These are phyloP conservation scores for Panaeolus cyanescens DNA, from an alignment of 768 basidiomycete species.

Conservation along the genomic window DNA sequence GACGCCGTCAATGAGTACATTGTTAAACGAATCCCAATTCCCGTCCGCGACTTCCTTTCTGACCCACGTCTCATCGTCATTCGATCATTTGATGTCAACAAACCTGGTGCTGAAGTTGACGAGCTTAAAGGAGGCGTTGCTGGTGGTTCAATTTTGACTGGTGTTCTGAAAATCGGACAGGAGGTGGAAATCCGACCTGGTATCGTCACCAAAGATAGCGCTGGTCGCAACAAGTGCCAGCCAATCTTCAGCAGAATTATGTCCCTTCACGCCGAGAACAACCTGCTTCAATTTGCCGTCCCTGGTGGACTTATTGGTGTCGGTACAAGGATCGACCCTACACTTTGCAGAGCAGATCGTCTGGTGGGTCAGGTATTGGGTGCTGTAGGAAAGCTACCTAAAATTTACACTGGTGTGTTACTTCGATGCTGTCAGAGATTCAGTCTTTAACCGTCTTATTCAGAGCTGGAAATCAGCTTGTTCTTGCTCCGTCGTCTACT, in stretches of 20 bases:
- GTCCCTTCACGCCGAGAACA: conserved; percentile 92
- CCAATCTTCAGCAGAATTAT: conserved; percentile 93
- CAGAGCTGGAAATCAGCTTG: conserved; percentile 89
- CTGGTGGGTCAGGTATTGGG: conserved; percentile 96
- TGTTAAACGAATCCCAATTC: conserved; percentile 94
- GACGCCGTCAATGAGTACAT: conserved; percentile 99
- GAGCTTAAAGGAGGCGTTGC: conserved; percentile 98
- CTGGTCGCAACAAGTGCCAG: conserved; percentile 87
- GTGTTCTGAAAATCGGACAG: conserved; percentile 86
- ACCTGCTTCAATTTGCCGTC: conserved; percentile 91
- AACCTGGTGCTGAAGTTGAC: conserved; percentile 95
- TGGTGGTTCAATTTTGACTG: conserved; percentile 93
- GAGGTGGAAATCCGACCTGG: conserved; percentile 98
- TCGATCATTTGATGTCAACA: conserved; percentile 99
- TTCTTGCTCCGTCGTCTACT: conserved; percentile 94
- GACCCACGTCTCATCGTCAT: conserved; percentile 96
- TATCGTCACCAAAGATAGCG: conserved; percentile 92
- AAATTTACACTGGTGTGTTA: conserved; percentile 81
- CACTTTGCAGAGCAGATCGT: conserved; percentile 94
- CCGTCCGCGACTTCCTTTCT: conserved; percentile 88
- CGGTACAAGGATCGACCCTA: conserved; percentile 95
- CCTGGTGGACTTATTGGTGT: conserved; percentile 99
- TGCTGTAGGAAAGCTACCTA: conserved; percentile 90
- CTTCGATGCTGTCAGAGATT: background rate
- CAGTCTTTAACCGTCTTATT: background rate